Percentiles rank a stretch among this genome's conserved stretches.
Evolutionary conservation across 2,329 filamentous ascomycete species (phyloP).

Genomic region (Keithomyces neogunnii): DNA sequence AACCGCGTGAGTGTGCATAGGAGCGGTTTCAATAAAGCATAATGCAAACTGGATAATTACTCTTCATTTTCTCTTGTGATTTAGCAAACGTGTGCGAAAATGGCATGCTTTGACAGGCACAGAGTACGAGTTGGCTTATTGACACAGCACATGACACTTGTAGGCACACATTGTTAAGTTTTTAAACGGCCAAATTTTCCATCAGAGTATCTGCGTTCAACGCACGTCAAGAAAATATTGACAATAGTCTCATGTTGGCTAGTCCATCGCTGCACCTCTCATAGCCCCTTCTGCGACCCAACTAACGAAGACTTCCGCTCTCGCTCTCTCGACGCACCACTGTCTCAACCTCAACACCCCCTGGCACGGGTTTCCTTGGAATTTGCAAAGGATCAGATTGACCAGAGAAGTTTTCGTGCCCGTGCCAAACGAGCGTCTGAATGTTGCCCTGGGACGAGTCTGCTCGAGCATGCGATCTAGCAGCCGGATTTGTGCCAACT

Average conservation of each 20-base stretch:
- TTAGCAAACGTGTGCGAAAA: too few species aligned
- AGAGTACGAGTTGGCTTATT: too few species aligned
- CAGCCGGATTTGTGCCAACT: neutral
- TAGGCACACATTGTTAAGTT: neutral
- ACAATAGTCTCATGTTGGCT: too few species aligned
- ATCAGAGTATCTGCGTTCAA: neutral
- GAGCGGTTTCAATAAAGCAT: neutral
- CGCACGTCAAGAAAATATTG: too few species aligned
- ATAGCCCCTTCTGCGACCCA: too few species aligned
- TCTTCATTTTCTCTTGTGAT: too few species aligned
- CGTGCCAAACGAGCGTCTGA: slow-evolving; percentile 21
- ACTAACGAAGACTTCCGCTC: too few species aligned
- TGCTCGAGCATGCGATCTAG: slow-evolving; percentile 1
- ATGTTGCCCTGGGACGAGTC: slow-evolving; percentile 9
- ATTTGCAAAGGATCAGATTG: neutral
- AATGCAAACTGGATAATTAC: neutral
- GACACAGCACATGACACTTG: too few species aligned
- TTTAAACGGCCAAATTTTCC: neutral
- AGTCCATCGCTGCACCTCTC: too few species aligned
- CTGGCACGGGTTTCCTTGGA: neutral
- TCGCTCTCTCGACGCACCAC: slow-evolving; percentile 2
- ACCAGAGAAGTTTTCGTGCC: slow-evolving; percentile 9
- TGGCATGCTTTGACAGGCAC: too few species aligned
- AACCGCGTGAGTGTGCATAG: neutral
- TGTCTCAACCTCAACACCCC: slow-evolving; percentile 2